Conservation (phyloP, 495 filamentous ascomycete species). For the Rhypophila decipiens region DNA sequence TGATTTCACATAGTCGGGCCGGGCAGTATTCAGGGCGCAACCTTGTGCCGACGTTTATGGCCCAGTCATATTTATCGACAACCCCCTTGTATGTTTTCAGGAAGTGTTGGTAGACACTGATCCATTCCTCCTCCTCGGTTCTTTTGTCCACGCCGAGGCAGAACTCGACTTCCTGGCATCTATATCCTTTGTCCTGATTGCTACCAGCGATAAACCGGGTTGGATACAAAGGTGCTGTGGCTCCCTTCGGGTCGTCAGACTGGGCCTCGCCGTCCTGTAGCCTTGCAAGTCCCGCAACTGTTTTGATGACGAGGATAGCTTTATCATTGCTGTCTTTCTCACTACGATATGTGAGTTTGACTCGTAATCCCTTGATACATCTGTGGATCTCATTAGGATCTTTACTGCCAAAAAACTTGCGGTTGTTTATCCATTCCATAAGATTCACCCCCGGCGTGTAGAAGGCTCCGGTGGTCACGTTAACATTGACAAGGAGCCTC, state of each 20-base stretch:
- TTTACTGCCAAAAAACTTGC: neutral
- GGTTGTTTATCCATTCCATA: neutral
- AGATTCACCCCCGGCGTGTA: too few species aligned
- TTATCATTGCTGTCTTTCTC: neutral
- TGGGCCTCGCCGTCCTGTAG: constrained; percentile 7
- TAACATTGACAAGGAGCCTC: constrained; percentile 2
- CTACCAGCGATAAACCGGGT: too few species aligned
- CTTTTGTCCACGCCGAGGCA: too few species aligned
- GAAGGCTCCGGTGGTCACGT: constrained; percentile 1
- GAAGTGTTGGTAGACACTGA: neutral
- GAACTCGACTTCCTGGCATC: too few species aligned
- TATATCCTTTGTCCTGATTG: too few species aligned
- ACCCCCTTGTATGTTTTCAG: too few species aligned
- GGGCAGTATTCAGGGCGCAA: constrained; percentile 58
- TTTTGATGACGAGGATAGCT: neutral
- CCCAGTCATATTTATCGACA: constrained; percentile 29
- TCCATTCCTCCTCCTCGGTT: too few species aligned
- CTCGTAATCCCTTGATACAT: neutral
- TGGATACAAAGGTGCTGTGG: too few species aligned
- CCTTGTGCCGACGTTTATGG: constrained; percentile 64
- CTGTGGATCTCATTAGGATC: neutral
- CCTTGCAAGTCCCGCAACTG: constrained; percentile 1
- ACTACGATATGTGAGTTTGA: neutral
- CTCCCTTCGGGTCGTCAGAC: too few species aligned
- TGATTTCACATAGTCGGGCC: constrained; percentile 54